Base-by-base conservation (phyloP, 306 rosid species). In the Lotus japonicus region DNA sequence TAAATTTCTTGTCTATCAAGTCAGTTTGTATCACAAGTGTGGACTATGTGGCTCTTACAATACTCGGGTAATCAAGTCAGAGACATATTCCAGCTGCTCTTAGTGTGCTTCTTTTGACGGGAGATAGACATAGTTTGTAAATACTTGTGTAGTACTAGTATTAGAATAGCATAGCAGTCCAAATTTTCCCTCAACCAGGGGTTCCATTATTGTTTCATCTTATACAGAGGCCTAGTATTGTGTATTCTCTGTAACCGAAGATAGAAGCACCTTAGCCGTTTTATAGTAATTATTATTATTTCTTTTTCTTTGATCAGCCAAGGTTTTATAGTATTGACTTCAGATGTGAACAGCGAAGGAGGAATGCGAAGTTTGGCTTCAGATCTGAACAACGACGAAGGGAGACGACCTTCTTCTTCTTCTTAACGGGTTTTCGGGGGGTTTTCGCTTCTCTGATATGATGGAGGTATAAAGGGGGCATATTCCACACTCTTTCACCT, bases 11-110 rank as follows among this genome's bases (percentile, higher is more conserved):
- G 66, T 42, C 21, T 53, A 48, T 53, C 51, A 63, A 49, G 60
- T 68, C 58, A 13, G 35, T 77, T 64, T 90, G 41, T 87, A 95
- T 66, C 99, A 88, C 73, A 95, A 95, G 80, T 95, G 99, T 60
- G 87, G 86, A 62, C 68, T 19, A 63, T 95, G 99, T 65, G 91
- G 99, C 53, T 95, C 99, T 35, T 95, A 95, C 81, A 95, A 90
- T 72, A 95, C 97, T 69, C 89, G 96, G 19, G 95, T 90, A 68
- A 90, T 95, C 89, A 90, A 80, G 82, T 76, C 53, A 2, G 91
- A 87, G 82, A 51, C 77, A 49, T 18, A 68, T 71, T 42, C 74
- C 13, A 81, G 67, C 74, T 86, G 97, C 83, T 61, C 85, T 11
- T 79, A 77, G 73, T 59, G 58, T 68, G 81, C 53, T 65, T 12